Percentiles rank a stretch among this genome's conserved stretches.
Evolutionary conservation across 2,329 filamentous ascomycete genomes (phyloP).

Genomic region (Myriosclerotinia scirpicola): DNA sequence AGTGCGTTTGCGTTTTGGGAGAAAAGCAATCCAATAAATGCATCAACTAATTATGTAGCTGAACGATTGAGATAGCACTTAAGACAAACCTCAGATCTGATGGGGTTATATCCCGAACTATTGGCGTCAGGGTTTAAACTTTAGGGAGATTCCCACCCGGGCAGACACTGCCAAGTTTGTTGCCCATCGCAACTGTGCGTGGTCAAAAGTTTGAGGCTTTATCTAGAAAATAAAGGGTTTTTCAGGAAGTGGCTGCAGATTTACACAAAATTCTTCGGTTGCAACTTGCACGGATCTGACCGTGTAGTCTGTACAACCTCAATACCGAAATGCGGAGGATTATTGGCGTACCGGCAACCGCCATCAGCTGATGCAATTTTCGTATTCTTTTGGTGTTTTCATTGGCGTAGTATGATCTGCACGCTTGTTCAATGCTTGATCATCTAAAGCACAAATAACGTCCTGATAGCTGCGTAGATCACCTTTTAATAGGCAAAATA

Average conservation of each 20-base stretch:
- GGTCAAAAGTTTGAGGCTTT: neutral
- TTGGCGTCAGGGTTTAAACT: neutral
- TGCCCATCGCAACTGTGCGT: conserved; percentile 18
- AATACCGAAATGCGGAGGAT: neutral
- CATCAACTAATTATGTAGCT: neutral
- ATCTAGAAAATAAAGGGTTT: neutral
- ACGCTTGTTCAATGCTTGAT: neutral
- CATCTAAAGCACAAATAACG: too few species aligned
- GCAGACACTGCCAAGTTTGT: neutral
- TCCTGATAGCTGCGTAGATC: too few species aligned
- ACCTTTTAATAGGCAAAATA: too few species aligned
- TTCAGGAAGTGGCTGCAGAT: conserved; percentile 14
- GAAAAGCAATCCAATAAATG: conserved; percentile 2
- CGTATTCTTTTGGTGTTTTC: neutral
- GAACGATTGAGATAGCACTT: neutral
- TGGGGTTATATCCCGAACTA: neutral
- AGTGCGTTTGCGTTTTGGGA: neutral
- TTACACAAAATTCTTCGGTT: neutral
- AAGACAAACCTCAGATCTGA: neutral
- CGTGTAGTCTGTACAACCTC: neutral
- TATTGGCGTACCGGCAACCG: neutral
- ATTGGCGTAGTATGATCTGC: neutral
- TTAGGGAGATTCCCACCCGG: neutral
- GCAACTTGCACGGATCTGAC: neutral
- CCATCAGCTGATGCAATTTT: conserved; percentile 12